A percentile compares a stretch with the other conserved stretches of the same genome.
Conservation (phyloP, 2,329 filamentous ascomycete genomes). For the Colletotrichum spaethianum region DNA sequence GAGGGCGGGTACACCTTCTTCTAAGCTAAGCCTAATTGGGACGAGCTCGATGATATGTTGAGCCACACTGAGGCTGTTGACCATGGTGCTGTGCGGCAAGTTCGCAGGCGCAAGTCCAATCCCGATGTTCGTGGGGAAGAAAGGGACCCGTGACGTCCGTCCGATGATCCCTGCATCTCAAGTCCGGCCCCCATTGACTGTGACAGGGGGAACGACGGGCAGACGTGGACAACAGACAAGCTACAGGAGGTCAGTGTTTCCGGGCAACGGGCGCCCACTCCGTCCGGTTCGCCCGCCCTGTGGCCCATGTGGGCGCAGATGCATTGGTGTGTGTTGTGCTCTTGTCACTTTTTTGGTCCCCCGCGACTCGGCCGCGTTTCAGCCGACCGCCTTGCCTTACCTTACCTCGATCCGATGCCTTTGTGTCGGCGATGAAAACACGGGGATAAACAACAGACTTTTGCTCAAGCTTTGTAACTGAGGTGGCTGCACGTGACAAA, state of each 20-base stretch:
- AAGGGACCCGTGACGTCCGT: conserved; percentile 31
- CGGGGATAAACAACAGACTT: background rate
- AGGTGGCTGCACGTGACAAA: background rate
- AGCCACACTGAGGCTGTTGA: conserved; percentile 21
- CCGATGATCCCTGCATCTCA: conserved; percentile 31
- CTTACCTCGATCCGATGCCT: background rate
- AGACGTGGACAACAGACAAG: conserved; percentile 12
- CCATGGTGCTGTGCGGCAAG: conserved; percentile 3
- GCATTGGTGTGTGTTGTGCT: background rate
- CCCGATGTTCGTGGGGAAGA: conserved; percentile 30
- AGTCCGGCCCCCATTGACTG: conserved; percentile 25
- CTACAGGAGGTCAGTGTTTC: conserved; percentile 35
- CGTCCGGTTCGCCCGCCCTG: conserved; percentile 17
- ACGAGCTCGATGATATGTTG: background rate
- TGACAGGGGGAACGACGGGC: conserved; percentile 29
- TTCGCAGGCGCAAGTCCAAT: background rate
- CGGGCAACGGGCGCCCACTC: conserved; percentile 40
- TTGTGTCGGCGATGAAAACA: conserved; percentile 3
- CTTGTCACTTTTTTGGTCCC: conserved; percentile 14
- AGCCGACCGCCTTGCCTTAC: conserved; percentile 23
- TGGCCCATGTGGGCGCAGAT: conserved; percentile 16
- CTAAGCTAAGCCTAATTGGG: background rate
- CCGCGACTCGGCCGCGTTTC: conserved; percentile 32
- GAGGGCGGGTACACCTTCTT: too few relatives aligned
- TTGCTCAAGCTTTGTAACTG: background rate